phyloP scores from a whole-genome alignment of 441 rosid species.

The Jatropha multifida region DNA sequence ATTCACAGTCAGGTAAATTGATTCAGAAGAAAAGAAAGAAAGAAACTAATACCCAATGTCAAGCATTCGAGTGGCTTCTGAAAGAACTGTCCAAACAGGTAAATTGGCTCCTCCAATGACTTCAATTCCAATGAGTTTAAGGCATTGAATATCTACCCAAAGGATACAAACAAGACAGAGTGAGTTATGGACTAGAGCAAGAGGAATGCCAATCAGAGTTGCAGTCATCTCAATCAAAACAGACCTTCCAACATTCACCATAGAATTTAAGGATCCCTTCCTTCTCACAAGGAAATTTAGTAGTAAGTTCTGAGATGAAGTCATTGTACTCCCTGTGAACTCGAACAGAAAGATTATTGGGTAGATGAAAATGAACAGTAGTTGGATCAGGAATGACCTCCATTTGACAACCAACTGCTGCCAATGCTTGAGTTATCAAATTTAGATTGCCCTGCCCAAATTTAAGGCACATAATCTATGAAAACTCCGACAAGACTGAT shows the following conservation, averaged over 20 bases:
- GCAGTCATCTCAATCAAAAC: conserved; percentile 32
- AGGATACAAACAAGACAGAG: conserved; percentile 13
- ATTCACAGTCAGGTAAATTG: conserved; percentile 9
- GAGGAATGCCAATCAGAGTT: conserved; percentile 3
- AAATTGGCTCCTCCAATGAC: conserved; percentile 95
- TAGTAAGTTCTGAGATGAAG: conserved; percentile 59
- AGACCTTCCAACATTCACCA: conserved; percentile 87
- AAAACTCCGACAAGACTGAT: background rate
- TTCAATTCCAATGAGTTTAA: conserved; percentile 86
- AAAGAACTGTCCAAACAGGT: conserved; percentile 93
- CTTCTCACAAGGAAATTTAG: conserved; percentile 83
- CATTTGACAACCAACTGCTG: conserved; percentile 87
- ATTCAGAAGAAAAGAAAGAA: conserved; percentile 3
- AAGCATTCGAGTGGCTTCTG: conserved; percentile 87
- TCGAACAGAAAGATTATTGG: conserved; percentile 66
- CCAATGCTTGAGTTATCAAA: conserved; percentile 86
- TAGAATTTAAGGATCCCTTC: conserved; percentile 85
- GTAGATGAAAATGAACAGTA: conserved; percentile 95
- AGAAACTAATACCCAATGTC: conserved; percentile 62
- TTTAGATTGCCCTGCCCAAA: conserved; percentile 82
- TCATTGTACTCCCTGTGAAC: conserved; percentile 73
- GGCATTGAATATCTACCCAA: conserved; percentile 74
- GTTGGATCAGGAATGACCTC: conserved; percentile 94
- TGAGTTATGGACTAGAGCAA: conserved; percentile 25
- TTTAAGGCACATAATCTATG: conserved; percentile 16